phyloP scores from a whole-genome alignment of 2,329 filamentous ascomycete species.

The Sclerotinia spermophila region DNA sequence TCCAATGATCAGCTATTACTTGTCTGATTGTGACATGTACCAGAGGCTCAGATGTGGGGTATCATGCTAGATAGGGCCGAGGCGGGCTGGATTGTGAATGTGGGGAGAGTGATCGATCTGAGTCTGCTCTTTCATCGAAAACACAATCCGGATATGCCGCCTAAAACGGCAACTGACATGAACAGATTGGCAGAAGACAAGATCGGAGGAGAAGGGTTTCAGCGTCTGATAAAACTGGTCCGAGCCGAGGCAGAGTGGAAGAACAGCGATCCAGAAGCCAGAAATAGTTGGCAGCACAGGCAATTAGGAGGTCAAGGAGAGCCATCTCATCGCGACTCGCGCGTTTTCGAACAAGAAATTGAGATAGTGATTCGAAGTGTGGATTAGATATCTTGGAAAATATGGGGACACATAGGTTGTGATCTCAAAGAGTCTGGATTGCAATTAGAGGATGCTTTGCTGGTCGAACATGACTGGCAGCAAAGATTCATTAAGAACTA shows the following conservation, averaged over 20 bases:
- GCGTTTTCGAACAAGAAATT: slow-evolving; percentile 45
- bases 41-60: slow-evolving; percentile 41
- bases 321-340: slow-evolving; percentile 49
- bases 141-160: neutral
- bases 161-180: slow-evolving; percentile 22
- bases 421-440: slow-evolving; percentile 40
- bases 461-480: slow-evolving; percentile 43
- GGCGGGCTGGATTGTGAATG: slow-evolving; percentile 46
- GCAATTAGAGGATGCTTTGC: slow-evolving; percentile 45
- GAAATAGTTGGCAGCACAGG: slow-evolving; percentile 52
- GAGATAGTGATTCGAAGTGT: slow-evolving; percentile 46
- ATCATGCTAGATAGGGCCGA: slow-evolving; percentile 41
- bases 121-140: slow-evolving; percentile 8
- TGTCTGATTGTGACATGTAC: slow-evolving; percentile 54
- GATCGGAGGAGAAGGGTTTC: slow-evolving; percentile 28
- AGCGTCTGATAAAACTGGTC: slow-evolving; percentile 36
- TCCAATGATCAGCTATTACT: slow-evolving; percentile 52
- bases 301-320: slow-evolving; percentile 53
- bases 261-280: slow-evolving; percentile 28
- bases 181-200: neutral
- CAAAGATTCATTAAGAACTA: neutral
- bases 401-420: slow-evolving; percentile 47
- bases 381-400: slow-evolving; percentile 40
- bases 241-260: slow-evolving; percentile 32
- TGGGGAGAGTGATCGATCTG: slow-evolving; percentile 38